Base-by-base conservation (phyloP, 805 yeast genomes). In the Ogataea nitratoaversa region DNA sequence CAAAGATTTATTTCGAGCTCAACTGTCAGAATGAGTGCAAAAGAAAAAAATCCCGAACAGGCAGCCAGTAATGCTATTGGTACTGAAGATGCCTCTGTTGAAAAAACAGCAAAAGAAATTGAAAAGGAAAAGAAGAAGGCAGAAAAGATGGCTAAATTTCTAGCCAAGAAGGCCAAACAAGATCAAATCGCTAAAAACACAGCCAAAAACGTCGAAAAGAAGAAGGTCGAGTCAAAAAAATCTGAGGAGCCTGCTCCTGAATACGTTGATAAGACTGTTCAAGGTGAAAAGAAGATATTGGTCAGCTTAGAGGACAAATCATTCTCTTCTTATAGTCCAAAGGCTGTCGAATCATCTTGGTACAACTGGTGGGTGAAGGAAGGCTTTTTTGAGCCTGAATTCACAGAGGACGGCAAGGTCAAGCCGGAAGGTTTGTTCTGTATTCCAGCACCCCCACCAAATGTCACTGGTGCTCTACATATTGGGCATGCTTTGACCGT, bases 361-460 rank as follows among this genome's bases (percentile, higher is more conserved):
- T 91, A 91, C 67, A 79, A 76, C 16, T 93, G 99, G 98, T 93
- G 99, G 99, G 83, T 78, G 45, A 72, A 84, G 56, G 75, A 86
- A 64, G 95, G 93, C 16, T 80, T 78, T 56, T 93, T 93, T 57
- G 82, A 84, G 66, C 99, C 99, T 16, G 85, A 86, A 60, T 80
- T 84, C 51, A 72, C 82, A 33, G 74, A 68, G 42, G 81, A 82
- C 57, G 97, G 97, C 34, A 66, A 80, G 34, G 57, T 78, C 51
- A 82, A 82, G 60, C 85, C 93, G 32, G 90, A 79, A 57, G 98
- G 98, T 53, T 60, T 73, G 16, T 93, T 91, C 67, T 75, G 84
- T 47, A 87, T 93, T 56, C 97, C 98, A 30, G 93, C 96, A n/a
- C 99, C 99, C 30, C 99, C 99, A 47, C 99, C 99, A 60, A 93